Conservation (phyloP, 2,329 filamentous ascomycete species). For the Colletotrichum melonis region DNA sequence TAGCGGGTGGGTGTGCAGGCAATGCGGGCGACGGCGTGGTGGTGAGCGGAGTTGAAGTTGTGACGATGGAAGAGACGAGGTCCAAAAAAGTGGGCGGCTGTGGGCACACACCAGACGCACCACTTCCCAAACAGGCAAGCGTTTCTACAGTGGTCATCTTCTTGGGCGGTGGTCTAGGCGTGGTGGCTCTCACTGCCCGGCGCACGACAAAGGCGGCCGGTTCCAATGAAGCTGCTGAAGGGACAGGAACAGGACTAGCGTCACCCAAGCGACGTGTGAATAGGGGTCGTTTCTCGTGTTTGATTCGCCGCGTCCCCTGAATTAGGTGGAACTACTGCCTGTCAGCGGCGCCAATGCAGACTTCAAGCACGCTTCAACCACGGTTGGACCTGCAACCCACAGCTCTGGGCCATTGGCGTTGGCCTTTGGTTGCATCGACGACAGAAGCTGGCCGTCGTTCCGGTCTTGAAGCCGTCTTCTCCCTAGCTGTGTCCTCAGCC, state of each 20-base stretch:
- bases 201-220: not conserved
- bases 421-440: not conserved
- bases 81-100: constrained; percentile 1
- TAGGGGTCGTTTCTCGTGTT: not conserved
- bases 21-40: constrained; percentile 6
- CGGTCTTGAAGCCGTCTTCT: not conserved
- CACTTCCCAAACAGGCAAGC: constrained; percentile 14
- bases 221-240: not conserved
- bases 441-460: constrained; percentile 7
- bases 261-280: not conserved
- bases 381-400: not conserved
- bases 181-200: not conserved
- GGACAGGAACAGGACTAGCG: constrained; percentile 28
- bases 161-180: not conserved
- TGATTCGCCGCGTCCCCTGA: constrained; percentile 16
- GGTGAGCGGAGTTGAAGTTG: constrained; percentile 4
- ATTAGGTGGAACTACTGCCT: not conserved
- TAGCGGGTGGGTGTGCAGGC: constrained; percentile 2
- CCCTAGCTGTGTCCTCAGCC: constrained; percentile 1
- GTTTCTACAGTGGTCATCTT: not conserved
- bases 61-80: constrained; percentile 3
- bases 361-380: not conserved
- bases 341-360: constrained; percentile 28
- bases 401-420: not conserved
- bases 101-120: not conserved